Percentiles rank a stretch among this genome's conserved stretches.
Conservation (phyloP, 2,329 filamentous ascomycete species). For the Calonectria pauciramosa region DNA sequence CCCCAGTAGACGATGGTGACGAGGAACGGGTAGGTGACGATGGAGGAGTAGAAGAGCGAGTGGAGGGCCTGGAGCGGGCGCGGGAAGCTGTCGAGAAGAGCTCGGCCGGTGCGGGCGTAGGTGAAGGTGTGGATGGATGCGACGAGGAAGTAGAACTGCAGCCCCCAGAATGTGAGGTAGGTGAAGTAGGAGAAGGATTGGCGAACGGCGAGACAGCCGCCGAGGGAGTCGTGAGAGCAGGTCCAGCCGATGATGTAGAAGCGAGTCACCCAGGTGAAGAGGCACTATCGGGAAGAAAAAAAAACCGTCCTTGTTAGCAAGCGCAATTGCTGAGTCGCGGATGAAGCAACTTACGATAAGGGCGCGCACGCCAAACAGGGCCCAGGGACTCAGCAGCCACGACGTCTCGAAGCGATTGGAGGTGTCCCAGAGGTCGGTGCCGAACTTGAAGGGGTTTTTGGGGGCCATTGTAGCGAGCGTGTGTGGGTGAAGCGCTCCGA, state of each 20-base stretch:
- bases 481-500: slow-evolving; percentile 9
- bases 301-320: background rate
- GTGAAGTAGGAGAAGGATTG: slow-evolving; percentile 87
- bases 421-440: slow-evolving; percentile 63
- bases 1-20: slow-evolving; percentile 81
- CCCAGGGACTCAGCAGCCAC: slow-evolving; percentile 79
- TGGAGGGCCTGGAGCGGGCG: slow-evolving; percentile 75
- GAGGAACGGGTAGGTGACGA: slow-evolving; percentile 75
- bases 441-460: slow-evolving; percentile 55
- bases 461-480: slow-evolving; percentile 33
- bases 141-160: slow-evolving; percentile 83
- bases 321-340: background rate
- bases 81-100: slow-evolving; percentile 72
- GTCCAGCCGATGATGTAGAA: slow-evolving; percentile 79
- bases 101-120: slow-evolving; percentile 69
- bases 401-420: slow-evolving; percentile 82
- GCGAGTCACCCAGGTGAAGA: slow-evolving; percentile 79
- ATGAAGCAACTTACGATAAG: slow-evolving; percentile 61
- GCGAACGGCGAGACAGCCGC: slow-evolving; percentile 61
- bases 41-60: slow-evolving; percentile 72
- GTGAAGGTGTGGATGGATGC: slow-evolving; percentile 77
- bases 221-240: slow-evolving; percentile 62
- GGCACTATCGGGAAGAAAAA: slow-evolving; percentile 51
- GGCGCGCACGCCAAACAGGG: slow-evolving; percentile 71
- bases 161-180: slow-evolving; percentile 83